Percentiles rank a stretch among this genome's conserved stretches.
These are phyloP conservation scores for Curvularia verruculosa DNA, from an alignment of 2,329 filamentous ascomycete species.

Conservation along the genomic window DNA sequence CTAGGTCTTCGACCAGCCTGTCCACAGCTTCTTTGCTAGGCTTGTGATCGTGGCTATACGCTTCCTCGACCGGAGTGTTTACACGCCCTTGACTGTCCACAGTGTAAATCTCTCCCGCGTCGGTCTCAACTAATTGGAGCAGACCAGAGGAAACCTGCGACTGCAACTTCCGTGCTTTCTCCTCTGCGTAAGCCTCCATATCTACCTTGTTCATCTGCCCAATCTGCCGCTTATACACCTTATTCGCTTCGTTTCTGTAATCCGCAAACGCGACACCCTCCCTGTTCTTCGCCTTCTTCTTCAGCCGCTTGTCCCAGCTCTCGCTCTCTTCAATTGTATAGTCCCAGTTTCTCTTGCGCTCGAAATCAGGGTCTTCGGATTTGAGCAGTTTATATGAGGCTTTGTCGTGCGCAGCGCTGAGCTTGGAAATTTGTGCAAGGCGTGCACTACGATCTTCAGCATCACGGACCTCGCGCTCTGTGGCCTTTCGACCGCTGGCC, in stretches of 20 bases:
- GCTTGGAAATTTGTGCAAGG: constrained; percentile 67
- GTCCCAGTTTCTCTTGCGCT: constrained; percentile 97
- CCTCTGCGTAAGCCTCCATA: constrained; percentile 81
- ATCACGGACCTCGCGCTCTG: constrained; percentile 53
- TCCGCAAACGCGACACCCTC: constrained; percentile 91
- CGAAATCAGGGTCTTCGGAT: constrained; percentile 91
- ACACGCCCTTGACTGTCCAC: constrained; percentile 90
- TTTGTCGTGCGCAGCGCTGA: constrained; percentile 86
- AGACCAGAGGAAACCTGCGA: constrained; percentile 82
- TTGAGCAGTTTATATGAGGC: constrained; percentile 93
- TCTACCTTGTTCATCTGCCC: constrained; percentile 73
- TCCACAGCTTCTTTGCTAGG: constrained; percentile 88
- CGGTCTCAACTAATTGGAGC: constrained; percentile 93
- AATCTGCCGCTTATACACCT: constrained; percentile 92
- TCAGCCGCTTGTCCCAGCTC: constrained; percentile 87
- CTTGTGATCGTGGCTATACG: constrained; percentile 80
- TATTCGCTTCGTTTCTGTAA: constrained; percentile 83
- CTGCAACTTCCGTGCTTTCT: constrained; percentile 85
- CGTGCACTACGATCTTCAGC: constrained; percentile 39
- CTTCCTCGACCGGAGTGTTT: constrained; percentile 85
- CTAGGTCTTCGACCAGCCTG: constrained; percentile 81
- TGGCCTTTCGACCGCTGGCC: constrained; percentile 64
- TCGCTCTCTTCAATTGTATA: constrained; percentile 97
- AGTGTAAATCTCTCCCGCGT: constrained; percentile 84
- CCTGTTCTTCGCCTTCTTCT: constrained; percentile 79